Evolutionary conservation across 495 filamentous ascomycete genomes (phyloP).

Genomic region (Talaromyces ruber): DNA sequence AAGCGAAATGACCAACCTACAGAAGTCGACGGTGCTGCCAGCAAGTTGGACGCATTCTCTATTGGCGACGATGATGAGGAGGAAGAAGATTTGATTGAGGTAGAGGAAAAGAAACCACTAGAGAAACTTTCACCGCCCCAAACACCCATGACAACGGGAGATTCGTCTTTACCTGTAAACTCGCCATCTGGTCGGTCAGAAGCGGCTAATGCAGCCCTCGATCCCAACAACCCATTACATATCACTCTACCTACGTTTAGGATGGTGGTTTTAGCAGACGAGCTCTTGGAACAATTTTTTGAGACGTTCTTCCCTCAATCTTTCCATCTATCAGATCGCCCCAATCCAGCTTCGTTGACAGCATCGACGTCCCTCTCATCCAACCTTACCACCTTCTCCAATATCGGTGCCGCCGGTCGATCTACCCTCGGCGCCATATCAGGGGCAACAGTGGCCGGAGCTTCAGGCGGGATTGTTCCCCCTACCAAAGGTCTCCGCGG

Average conservation of each 20-base stretch:
- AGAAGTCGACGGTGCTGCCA: slow-evolving; percentile 19
- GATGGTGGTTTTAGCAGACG: slow-evolving; percentile 96
- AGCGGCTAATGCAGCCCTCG: slow-evolving; percentile 76
- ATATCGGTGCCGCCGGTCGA: slow-evolving; percentile 46
- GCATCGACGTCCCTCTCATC: slow-evolving; percentile 60
- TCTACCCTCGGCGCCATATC: slow-evolving; percentile 26
- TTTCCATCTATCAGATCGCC: slow-evolving; percentile 53
- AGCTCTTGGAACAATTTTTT: slow-evolving; percentile 92
- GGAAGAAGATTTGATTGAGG: slow-evolving; percentile 57
- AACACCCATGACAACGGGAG: slow-evolving; percentile 12
- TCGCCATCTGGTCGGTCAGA: slow-evolving; percentile 20
- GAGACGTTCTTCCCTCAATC: slow-evolving; percentile 69
- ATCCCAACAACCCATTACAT: slow-evolving; percentile 84
- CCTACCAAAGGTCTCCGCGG: slow-evolving; percentile 74
- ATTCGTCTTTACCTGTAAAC: slow-evolving; percentile 6
- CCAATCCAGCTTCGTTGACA: slow-evolving; percentile 27
- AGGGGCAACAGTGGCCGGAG: slow-evolving; percentile 32
- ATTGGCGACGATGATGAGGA: slow-evolving; percentile 71
- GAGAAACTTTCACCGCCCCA: slow-evolving; percentile 12
- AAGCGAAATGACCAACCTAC: slow-evolving; percentile 11
- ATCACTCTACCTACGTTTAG: slow-evolving; percentile 97
- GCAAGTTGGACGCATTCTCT: slow-evolving; percentile 54
- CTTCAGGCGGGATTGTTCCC: slow-evolving; percentile 44
- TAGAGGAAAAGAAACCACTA: slow-evolving; percentile 22
- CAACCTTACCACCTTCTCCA: slow-evolving; percentile 74